Percentiles rank a stretch among this genome's conserved stretches.
Evolutionary conservation across 164 flowering plant species (phyloP).

Genomic region (Sedum album): DNA sequence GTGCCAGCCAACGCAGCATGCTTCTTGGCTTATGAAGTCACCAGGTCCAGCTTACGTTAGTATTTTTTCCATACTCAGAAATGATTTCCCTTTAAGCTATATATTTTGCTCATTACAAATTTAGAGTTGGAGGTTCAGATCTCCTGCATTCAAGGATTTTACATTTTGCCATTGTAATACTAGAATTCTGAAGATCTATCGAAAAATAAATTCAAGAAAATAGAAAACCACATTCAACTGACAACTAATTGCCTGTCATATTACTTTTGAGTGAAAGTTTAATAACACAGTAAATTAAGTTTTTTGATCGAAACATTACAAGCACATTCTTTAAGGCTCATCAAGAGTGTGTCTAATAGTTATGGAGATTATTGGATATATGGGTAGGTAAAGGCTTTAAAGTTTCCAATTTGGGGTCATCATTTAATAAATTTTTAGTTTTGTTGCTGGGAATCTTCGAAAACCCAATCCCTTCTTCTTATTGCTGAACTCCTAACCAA

Average conservation of each 20-base stretch:
- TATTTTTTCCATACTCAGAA: neutral
- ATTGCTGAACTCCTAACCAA: neutral
- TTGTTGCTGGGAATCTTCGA: neutral
- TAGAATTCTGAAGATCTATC: too few relatives aligned
- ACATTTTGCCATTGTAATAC: too few relatives aligned
- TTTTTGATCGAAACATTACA: neutral
- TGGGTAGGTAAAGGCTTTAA: neutral
- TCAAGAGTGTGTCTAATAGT: neutral
- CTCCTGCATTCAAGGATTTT: too few relatives aligned
- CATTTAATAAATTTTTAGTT: too few relatives aligned
- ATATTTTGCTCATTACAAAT: too few relatives aligned
- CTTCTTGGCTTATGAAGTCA: constrained; percentile 88
- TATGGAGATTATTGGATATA: too few relatives aligned
- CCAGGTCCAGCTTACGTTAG: constrained; percentile 51
- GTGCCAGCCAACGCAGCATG: constrained; percentile 98
- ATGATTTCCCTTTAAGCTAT: neutral
- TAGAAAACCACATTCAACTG: neutral
- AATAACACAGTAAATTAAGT: too few relatives aligned
- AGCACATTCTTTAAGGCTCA: neutral
- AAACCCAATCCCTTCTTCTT: constrained; percentile 2
- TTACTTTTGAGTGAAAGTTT: too few relatives aligned
- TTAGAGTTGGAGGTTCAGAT: too few relatives aligned
- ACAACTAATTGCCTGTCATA: neutral
- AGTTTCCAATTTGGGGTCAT: too few relatives aligned
- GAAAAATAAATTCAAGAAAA: too few relatives aligned